Evolutionary conservation across 2,329 filamentous ascomycete species (phyloP), one percentile per base, ranked within the genome.

Genomic region (Penicillium sp.): DNA sequence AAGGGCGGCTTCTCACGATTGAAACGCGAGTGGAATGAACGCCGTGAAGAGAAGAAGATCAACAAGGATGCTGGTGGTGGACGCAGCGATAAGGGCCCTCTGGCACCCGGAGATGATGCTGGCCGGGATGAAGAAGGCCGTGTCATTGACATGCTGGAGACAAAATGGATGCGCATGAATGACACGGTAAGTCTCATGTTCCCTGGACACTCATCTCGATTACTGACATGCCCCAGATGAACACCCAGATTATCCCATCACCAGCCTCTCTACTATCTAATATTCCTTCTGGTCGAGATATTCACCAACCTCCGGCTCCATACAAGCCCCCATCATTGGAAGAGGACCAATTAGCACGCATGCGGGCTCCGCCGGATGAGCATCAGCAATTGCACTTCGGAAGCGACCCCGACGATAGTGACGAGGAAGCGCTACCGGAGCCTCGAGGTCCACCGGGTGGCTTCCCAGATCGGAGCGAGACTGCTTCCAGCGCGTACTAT

Each of bases 111-210:
- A 0, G 78, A 86, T 42, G 92, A 96, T 72, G 93, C 87, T 0
- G 93, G 94, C 1, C 86, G 83, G 63, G 74, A 90, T 16, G 94
- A 97, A 70, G 94, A 99, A 73, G 85, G 81, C 2, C 81, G 91
- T 50, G 87, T 97, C 2, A 79, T 96, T 47, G 89, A 94, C 63
- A 90, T 94, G 85, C 76, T 99, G 31, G 84, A 95, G 63, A 81
- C 79, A 34, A 96, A 96, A 70, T 96, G 94, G 93, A 85, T 84
- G 56, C 94, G 91, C 74, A 85, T 91, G 73, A 99, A 99, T 67
- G 90, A 96, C 71, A 95, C 89, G 16, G 89, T 95, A 74, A 75
- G 84, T 70, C 15, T 34, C 10, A 10, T 15, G 18, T 18, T 28
- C 2, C 13, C 12, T 18, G 2, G 2, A 2, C 2, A 39, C n/a